phyloP scores from a whole-genome alignment of 169 alveolate species.

The Plasmodium billcollinsi region DNA sequence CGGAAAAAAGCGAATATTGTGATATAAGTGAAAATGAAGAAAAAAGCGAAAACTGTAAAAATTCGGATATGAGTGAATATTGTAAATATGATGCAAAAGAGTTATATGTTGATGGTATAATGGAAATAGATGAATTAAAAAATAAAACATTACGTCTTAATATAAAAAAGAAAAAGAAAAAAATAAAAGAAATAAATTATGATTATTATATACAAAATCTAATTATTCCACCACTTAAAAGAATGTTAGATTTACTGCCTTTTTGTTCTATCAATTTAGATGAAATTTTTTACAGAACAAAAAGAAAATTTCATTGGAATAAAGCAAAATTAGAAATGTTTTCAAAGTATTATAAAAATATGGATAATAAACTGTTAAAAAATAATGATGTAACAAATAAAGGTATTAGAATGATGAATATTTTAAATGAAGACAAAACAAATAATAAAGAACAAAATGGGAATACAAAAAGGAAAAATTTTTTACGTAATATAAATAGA shows the following conservation, averaged over 20 bases:
- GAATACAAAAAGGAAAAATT: neutral
- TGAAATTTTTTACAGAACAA: conserved; percentile 21
- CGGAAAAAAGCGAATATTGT: too few species aligned
- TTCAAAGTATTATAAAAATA: conserved; percentile 26
- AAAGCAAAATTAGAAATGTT: conserved; percentile 12
- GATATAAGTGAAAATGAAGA: too few species aligned
- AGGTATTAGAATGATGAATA: neutral
- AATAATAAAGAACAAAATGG: neutral
- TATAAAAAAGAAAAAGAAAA: conserved; percentile 8
- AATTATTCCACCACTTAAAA: conserved; percentile 77
- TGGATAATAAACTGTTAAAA: conserved; percentile 2
- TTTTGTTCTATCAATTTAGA: conserved; percentile 12
- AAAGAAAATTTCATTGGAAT: conserved; percentile 13
- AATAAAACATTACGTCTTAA: too few species aligned
- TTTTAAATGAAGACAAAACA: neutral
- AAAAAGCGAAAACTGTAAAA: too few species aligned
- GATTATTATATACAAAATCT: conserved; percentile 78
- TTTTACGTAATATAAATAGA: neutral
- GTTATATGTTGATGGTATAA: too few species aligned
- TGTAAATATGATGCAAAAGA: too few species aligned
- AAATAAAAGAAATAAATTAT: conserved; percentile 69
- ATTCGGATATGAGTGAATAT: too few species aligned
- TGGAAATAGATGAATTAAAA: too few species aligned
- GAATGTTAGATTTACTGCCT: conserved; percentile 79
- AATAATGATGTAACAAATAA: neutral